Evolutionary conservation across 2,329 filamentous ascomycete species (phyloP).

Genomic region (Pyricularia sp.): DNA sequence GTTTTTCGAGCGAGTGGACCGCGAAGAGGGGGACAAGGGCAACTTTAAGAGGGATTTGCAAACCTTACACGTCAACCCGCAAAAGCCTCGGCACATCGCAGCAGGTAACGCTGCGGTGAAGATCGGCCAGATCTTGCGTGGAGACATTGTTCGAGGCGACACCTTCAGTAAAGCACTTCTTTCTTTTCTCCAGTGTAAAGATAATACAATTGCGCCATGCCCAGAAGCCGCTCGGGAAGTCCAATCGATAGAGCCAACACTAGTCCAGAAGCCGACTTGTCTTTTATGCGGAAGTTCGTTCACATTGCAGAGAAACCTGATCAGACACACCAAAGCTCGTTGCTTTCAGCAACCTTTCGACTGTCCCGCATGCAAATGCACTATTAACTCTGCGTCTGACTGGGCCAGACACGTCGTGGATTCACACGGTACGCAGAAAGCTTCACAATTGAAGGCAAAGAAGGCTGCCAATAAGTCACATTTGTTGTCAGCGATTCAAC

Average conservation of each 20-base stretch:
- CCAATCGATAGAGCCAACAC: neutral
- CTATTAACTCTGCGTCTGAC: neutral
- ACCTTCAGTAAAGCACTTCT: neutral
- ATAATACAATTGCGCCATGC: neutral
- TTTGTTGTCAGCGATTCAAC: neutral
- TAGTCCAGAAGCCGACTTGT: neutral
- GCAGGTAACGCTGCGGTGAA: neutral
- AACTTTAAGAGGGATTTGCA: neutral
- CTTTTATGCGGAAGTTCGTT: neutral
- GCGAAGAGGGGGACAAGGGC: neutral
- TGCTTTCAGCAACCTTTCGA: neutral
- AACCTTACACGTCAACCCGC: neutral
- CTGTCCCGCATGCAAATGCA: neutral
- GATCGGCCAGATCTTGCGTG: neutral
- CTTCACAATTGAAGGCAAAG: neutral
- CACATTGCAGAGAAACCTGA: neutral
- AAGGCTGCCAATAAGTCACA: neutral
- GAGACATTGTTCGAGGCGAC: neutral
- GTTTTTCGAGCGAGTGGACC: neutral
- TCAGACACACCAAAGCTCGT: neutral
- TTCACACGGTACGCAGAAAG: neutral
- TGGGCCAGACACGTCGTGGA: neutral
- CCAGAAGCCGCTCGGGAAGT: neutral
- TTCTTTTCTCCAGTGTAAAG: neutral
- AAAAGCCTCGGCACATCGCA: neutral